Evolutionary conservation across 148 eudicot genomes (phyloP).

Genomic region (Chenopodium quinoa): DNA sequence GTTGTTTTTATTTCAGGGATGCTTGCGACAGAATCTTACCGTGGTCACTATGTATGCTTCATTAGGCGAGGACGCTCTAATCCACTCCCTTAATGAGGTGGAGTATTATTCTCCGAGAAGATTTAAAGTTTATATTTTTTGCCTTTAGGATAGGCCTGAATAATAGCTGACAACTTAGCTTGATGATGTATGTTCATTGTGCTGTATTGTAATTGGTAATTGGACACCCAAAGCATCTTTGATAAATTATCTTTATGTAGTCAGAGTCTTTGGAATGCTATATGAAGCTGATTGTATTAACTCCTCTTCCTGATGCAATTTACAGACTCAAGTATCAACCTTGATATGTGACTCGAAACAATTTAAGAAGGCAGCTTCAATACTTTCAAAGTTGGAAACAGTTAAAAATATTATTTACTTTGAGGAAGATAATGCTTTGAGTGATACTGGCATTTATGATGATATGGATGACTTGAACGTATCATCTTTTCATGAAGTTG

Average conservation of each 20-base stretch:
- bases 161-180: not conserved
- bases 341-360: constrained; percentile 85
- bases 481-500: constrained; percentile 66
- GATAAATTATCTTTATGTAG: not conserved
- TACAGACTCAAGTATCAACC: constrained; percentile 84
- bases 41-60: constrained; percentile 93
- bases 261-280: not conserved
- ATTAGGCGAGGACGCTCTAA: constrained; percentile 85
- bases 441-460: constrained; percentile 34
- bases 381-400: constrained; percentile 64
- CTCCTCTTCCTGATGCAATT: constrained; percentile 18
- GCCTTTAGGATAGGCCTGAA: not conserved
- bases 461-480: constrained; percentile 44
- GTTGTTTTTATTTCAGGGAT: constrained; percentile 52
- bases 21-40: constrained; percentile 82
- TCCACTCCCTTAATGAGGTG: constrained; percentile 94
- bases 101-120: not conserved
- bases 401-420: constrained; percentile 65
- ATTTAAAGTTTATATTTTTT: not conserved
- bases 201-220: not conserved
- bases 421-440: constrained; percentile 58
- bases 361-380: constrained; percentile 69
- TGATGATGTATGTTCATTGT: not conserved
- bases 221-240: not conserved
- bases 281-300: not conserved